A percentile compares a stretch with the other conserved stretches of the same genome.
Conservation (phyloP, 805 yeast genomes). For the Saccharomycopsis babjevae region DNA sequence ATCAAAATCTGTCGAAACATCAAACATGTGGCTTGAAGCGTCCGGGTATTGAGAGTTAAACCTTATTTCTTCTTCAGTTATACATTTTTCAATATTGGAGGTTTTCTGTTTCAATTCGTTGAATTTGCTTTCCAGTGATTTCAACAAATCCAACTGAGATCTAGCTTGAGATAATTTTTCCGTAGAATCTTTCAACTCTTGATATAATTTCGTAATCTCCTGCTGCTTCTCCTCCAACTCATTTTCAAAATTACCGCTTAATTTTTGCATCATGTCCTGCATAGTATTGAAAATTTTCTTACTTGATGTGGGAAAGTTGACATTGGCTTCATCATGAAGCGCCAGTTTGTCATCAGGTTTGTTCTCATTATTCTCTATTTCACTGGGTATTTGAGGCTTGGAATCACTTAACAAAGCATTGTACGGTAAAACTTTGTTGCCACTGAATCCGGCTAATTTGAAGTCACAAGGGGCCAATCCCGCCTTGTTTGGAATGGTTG, state of each 20-base stretch:
- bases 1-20: conserved; percentile 40
- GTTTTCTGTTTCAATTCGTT: conserved; percentile 45
- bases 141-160: conserved; percentile 43
- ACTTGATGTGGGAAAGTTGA: conserved; percentile 23
- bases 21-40: conserved; percentile 31
- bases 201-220: conserved; percentile 42
- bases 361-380: neutral
- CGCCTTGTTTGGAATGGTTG: conserved; percentile 66
- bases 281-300: conserved; percentile 41
- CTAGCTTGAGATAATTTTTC: conserved; percentile 38
- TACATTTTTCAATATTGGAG: conserved; percentile 50
- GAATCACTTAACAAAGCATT: conserved; percentile 10
- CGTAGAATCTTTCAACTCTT: conserved; percentile 49
- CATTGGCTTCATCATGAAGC: neutral
- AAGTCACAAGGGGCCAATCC: conserved; percentile 84
- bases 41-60: conserved; percentile 37
- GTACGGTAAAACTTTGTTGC: conserved; percentile 8
- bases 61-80: conserved; percentile 48
- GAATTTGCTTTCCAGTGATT: conserved; percentile 32
- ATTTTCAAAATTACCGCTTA: conserved; percentile 48
- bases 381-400: neutral
- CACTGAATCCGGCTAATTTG: conserved; percentile 36
- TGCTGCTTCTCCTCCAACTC: conserved; percentile 47
- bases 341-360: neutral
- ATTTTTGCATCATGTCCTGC: conserved; percentile 37